Evolutionary conservation across 331 rosid species (phyloP).

Genomic region (Spiraea crenata): DNA sequence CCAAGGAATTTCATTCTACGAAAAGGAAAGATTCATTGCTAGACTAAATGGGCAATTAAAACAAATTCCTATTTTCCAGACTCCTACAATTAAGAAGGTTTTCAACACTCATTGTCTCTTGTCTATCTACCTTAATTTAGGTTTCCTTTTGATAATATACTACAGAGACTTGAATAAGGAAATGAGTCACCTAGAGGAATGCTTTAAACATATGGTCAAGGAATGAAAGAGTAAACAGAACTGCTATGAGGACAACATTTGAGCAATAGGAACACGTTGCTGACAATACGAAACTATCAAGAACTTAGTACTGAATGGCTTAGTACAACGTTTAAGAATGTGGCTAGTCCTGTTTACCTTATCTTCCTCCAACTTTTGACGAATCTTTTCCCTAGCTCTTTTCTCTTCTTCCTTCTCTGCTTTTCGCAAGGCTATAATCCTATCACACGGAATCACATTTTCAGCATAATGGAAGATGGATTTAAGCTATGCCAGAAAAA

Average conservation of each 20-base stretch:
- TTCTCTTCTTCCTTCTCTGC: conserved; percentile 98
- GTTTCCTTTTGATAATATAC: background rate
- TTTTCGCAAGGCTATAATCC: conserved; percentile 83
- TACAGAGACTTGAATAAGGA: background rate
- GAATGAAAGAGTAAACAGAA: background rate
- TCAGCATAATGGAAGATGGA: background rate
- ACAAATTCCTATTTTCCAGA: background rate
- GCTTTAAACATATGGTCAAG: background rate
- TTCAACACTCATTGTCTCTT: background rate
- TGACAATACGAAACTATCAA: background rate
- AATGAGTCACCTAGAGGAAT: background rate
- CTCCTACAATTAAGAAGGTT: background rate
- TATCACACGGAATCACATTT: conserved; percentile 33
- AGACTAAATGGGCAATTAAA: background rate
- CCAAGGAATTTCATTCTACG: too few relatives aligned
- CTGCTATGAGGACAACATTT: background rate
- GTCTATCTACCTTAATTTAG: background rate
- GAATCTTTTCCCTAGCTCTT: conserved; percentile 92
- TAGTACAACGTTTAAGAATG: conserved; percentile 1
- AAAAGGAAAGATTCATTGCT: too few relatives aligned
- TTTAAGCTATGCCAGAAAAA: conserved; percentile 1
- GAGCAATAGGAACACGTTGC: background rate
- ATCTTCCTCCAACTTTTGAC: conserved; percentile 93
- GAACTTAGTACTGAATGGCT: background rate
- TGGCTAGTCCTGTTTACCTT: conserved; percentile 47